Evolutionary conservation across 768 basidiomycete genomes (phyloP), one percentile per base, ranked within the genome.

Genomic region (Crassisporium funariophilum): DNA sequence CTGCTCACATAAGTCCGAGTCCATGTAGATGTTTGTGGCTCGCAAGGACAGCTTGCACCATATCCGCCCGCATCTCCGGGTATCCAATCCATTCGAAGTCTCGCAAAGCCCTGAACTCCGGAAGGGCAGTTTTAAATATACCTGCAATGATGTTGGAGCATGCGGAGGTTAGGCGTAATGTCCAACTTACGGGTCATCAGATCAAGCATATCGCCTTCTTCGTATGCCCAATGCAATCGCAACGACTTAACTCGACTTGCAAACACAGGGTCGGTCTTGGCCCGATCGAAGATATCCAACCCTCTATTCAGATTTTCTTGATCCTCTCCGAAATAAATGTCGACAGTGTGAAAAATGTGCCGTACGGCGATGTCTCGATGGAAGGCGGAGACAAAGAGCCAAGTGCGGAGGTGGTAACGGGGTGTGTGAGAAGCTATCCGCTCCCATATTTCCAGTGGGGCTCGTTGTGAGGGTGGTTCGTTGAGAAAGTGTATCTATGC

Each of bases 11-110:
- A 20, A 84, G 74, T 12, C 83, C 84, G 4, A 86, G 70, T 5
- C 76, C 70, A 12, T 73, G 74, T 15, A 86, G 66, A 44, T 74
- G 71, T 4, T 79, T 69, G 50, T 85, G 83, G 41, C 70, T 77
- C 5, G 70, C 62, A 10, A 83, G 65, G 4, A 86, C 69, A 7
- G 72, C 74, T 54, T 82, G 74, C 0, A 86, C 83, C 74, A 82
- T 81, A 42, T 85, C 83, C n/a, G 72, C 79, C 8, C 79, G 72
- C 65, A 86, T 68, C 58, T 86, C 84, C 1, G 84, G 84, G 55
- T 86, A 86, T 4, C 84, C 84, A n/a, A 86, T 85, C 84, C 84
- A 86, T 62, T 86, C 84, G 55, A 86, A 84, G 50, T 84, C 83
- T 10, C 69, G 58, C 9, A 86, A 66, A 6, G 76, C 74, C 47